phyloP scores from a whole-genome alignment of 495 filamentous ascomycete species.

The Neurospora hispaniola region DNA sequence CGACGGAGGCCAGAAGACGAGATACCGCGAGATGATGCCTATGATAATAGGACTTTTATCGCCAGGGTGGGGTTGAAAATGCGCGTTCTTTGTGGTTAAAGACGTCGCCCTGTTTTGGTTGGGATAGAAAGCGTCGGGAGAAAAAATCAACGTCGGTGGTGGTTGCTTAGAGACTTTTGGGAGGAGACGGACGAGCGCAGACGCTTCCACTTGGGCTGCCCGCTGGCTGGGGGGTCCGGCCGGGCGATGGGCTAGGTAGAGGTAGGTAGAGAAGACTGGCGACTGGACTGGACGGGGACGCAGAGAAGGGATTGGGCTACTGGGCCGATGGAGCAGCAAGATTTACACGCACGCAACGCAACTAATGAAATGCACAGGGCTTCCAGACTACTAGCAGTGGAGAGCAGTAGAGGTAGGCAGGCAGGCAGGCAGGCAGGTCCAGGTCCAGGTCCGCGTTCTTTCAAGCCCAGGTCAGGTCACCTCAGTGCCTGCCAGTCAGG shows the following conservation, averaged over 20 bases:
- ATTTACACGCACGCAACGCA: not conserved
- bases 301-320: not conserved
- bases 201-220: not conserved
- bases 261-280: not conserved
- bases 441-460: not conserved
- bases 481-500: not conserved
- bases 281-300: not conserved
- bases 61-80: conserved; percentile 11
- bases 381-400: not conserved
- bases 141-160: conserved; percentile 19
- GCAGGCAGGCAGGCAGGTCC: not conserved
- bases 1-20: conserved; percentile 7
- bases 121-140: conserved; percentile 15
- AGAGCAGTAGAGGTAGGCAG: not conserved
- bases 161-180: conserved; percentile 22
- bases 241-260: not conserved
- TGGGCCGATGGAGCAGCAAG: not conserved
- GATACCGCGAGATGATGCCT: conserved; percentile 13
- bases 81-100: conserved; percentile 15
- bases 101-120: conserved; percentile 14
- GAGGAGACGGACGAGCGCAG: conserved; percentile 12
- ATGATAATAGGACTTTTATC: conserved; percentile 16
- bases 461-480: not conserved
- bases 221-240: not conserved
- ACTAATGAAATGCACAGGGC: not conserved